phyloP scores from a whole-genome alignment of 306 rosid species.

The Fagus crenata region DNA sequence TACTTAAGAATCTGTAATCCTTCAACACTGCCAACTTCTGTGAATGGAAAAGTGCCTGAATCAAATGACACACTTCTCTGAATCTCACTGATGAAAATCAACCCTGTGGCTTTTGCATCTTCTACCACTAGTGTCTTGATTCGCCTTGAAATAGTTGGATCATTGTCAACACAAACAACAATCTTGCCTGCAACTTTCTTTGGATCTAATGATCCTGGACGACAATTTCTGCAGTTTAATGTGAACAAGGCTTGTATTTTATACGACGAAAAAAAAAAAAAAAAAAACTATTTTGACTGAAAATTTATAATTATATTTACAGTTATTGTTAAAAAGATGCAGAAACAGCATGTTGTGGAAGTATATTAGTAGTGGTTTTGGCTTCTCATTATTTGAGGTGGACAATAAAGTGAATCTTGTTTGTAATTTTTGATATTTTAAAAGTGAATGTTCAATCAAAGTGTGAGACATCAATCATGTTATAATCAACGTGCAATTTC shows the following conservation, averaged over 20 bases:
- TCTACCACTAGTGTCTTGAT: slow-evolving; percentile 76
- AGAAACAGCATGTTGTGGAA: neutral
- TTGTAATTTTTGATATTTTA: neutral
- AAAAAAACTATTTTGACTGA: neutral
- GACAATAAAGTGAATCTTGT: neutral
- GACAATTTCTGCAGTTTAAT: slow-evolving; percentile 67
- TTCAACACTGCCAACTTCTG: slow-evolving; percentile 56
- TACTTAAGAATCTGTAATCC: slow-evolving; percentile 72
- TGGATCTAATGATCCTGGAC: slow-evolving; percentile 82
- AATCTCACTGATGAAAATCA: slow-evolving; percentile 57
- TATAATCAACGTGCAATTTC: neutral
- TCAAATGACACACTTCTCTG: slow-evolving; percentile 60
- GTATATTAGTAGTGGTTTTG: neutral
- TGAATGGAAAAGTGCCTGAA: slow-evolving; percentile 71
- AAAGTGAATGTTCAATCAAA: neutral
- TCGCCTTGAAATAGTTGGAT: slow-evolving; percentile 48
- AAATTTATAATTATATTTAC: neutral
- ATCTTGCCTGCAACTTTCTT: slow-evolving; percentile 64
- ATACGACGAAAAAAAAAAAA: neutral
- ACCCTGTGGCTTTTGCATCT: slow-evolving; percentile 76
- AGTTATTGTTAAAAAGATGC: no score
- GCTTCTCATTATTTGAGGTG: neutral
- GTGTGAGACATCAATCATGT: neutral
- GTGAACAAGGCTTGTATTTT: neutral
- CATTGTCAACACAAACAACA: slow-evolving; percentile 64